These are phyloP conservation scores for Oemleria cerasiformis DNA, from an alignment of 306 rosid genomes.

Conservation along the genomic window DNA sequence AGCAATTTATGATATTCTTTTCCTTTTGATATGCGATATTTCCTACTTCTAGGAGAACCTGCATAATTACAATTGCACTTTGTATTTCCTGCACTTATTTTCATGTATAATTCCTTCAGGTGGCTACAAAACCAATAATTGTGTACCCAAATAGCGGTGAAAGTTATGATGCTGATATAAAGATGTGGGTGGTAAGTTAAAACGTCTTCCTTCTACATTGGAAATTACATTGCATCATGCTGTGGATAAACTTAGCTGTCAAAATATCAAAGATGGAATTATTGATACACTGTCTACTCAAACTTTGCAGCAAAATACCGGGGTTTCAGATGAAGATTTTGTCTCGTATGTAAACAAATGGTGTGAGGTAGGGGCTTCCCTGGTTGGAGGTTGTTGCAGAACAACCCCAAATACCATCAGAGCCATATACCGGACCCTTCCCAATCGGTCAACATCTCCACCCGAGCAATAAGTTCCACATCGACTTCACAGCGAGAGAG, in stretches of 20 bases:
- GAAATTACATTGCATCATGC: not conserved
- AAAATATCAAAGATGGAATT: not conserved
- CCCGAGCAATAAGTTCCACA: not conserved
- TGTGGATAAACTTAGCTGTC: not conserved
- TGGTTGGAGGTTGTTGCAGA: conserved; percentile 95
- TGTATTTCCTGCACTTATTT: conserved; percentile 2
- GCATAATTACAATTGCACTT: not conserved
- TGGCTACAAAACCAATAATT: conserved; percentile 66
- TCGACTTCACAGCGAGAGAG: not conserved
- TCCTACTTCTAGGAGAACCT: not conserved
- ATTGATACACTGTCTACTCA: too few species aligned
- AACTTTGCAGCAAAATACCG: conserved; percentile 56
- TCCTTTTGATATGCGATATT: not conserved
- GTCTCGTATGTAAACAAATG: conserved; percentile 68
- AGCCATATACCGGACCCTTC: conserved; percentile 52
- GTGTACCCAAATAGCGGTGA: conserved; percentile 96
- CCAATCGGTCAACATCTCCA: conserved; percentile 12
- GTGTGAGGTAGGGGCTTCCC: conserved; percentile 79
- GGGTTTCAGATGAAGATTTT: conserved; percentile 59
- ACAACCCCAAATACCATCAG: conserved; percentile 86
- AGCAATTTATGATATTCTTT: not conserved
- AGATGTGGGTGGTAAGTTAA: conserved; percentile 82
- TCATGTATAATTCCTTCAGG: conserved; percentile 44
- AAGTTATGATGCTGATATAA: conserved; percentile 61
- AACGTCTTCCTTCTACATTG: not conserved